A percentile compares a stretch with the other conserved stretches of the same genome.
Conservation (phyloP, 257 asterid genomes). For the Primulina huaijiensis region DNA sequence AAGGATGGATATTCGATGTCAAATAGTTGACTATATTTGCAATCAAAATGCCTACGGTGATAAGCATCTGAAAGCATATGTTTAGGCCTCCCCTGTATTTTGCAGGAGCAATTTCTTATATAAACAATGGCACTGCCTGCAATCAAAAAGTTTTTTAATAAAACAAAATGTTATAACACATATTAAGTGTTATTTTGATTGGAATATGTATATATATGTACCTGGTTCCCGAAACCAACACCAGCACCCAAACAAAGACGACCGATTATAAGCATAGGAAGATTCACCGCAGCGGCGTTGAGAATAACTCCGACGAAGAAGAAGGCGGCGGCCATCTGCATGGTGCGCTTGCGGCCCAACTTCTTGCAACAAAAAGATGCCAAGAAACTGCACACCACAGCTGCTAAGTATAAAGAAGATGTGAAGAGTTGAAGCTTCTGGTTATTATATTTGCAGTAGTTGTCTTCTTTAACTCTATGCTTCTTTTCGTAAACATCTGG, state of each 20-base stretch:
- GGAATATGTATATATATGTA: background rate
- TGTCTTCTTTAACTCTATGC: conserved; percentile 23
- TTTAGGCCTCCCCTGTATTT: conserved; percentile 36
- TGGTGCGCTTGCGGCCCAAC: conserved; percentile 33
- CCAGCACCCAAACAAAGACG: conserved; percentile 39
- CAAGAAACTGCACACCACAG: conserved; percentile 32
- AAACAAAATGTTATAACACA: background rate
- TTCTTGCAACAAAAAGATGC: conserved; percentile 31
- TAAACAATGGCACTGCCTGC: conserved; percentile 46
- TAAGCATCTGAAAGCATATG: conserved; percentile 32
- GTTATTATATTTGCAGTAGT: conserved; percentile 41
- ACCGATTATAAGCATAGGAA: conserved; percentile 30
- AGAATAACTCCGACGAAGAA: conserved; percentile 31
- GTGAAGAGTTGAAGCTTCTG: conserved; percentile 38
- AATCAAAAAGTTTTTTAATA: background rate
- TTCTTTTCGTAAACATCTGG: conserved; percentile 29
- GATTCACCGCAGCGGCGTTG: conserved; percentile 25
- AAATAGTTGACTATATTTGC: conserved; percentile 31
- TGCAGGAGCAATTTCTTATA: conserved; percentile 43
- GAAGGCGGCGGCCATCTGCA: conserved; percentile 27
- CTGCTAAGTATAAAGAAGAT: conserved; percentile 37
- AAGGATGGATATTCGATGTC: conserved; percentile 20
- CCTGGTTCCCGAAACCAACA: conserved; percentile 46
- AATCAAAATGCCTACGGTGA: conserved; percentile 34
- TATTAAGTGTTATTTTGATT: background rate